These are phyloP conservation scores for Gossypium gossypioides DNA, from an alignment of 441 rosid genomes.

Conservation along the genomic window DNA sequence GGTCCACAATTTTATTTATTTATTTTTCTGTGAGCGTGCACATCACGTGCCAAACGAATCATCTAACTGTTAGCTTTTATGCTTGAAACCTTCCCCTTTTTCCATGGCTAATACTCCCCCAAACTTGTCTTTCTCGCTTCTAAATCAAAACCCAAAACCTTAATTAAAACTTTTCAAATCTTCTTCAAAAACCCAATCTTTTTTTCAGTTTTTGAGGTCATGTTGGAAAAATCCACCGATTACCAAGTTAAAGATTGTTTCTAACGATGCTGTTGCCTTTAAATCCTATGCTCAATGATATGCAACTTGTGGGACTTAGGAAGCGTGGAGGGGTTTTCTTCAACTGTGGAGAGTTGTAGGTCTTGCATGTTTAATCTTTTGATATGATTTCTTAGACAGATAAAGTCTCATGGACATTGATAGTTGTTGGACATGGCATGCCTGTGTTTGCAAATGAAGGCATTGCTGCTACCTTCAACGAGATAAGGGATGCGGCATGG, in stretches of 20 bases:
- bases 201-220: conserved; percentile 12
- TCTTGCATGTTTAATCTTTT: conserved; percentile 24
- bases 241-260: conserved; percentile 19
- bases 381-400: conserved; percentile 29
- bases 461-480: conserved; percentile 29
- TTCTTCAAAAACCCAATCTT: conserved; percentile 19
- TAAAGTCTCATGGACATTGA: conserved; percentile 62
- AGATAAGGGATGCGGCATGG: conserved; percentile 31
- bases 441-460: conserved; percentile 56
- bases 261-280: no score
- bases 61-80: background rate
- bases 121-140: conserved; percentile 13
- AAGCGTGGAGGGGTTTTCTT: conserved; percentile 28
- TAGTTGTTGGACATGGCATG: conserved; percentile 82
- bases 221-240: conserved; percentile 15
- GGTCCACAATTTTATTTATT: conserved; percentile 13
- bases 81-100: conserved; percentile 11
- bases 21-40: conserved; percentile 13
- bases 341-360: conserved; percentile 44
- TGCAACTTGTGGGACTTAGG: conserved; percentile 44
- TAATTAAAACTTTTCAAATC: conserved; percentile 13
- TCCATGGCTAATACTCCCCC: conserved; percentile 24
- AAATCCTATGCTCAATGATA: conserved; percentile 8
- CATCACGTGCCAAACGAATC: conserved; percentile 7
- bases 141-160: conserved; percentile 13